Percentiles rank a stretch among this genome's conserved stretches.
Conservation (phyloP, 164 flowering plant species). For the Cinnamomum chago region DNA sequence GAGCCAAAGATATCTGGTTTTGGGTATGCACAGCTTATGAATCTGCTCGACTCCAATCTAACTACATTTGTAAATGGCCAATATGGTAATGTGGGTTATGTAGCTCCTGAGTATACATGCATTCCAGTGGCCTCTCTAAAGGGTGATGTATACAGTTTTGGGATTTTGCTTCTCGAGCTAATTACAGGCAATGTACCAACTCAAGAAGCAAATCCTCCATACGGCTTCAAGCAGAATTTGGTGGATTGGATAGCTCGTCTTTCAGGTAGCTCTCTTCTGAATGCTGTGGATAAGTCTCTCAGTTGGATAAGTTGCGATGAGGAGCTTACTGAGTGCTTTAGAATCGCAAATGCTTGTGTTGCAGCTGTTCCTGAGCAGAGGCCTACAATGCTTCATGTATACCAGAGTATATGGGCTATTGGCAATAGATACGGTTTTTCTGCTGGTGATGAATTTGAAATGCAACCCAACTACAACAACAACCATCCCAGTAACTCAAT, state of each 20-base stretch:
- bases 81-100: constrained; percentile 7
- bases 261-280: constrained; percentile 16
- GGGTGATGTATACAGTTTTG: constrained; percentile 23
- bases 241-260: constrained; percentile 56
- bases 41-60: constrained; percentile 7
- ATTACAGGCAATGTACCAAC: constrained; percentile 60
- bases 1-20: constrained; percentile 18
- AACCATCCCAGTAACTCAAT: not conserved
- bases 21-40: not conserved
- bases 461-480: constrained; percentile 2
- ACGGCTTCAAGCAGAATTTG: constrained; percentile 57
- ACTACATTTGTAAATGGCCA: not conserved
- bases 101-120: constrained; percentile 62
- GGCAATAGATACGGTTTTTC: constrained; percentile 45
- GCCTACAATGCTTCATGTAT: constrained; percentile 70
- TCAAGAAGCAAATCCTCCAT: constrained; percentile 33
- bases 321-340: constrained; percentile 52
- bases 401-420: constrained; percentile 60
- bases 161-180: constrained; percentile 25
- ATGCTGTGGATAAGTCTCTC: constrained; percentile 48
- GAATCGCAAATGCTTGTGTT: constrained; percentile 58
- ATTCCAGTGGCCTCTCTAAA: constrained; percentile 6
- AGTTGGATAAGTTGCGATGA: constrained; percentile 42
- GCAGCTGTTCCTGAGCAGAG: constrained; percentile 46
- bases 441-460: constrained; percentile 8